phyloP scores from a whole-genome alignment of 2,329 filamentous ascomycete species.

The Aspergillus pseudoglaucus region DNA sequence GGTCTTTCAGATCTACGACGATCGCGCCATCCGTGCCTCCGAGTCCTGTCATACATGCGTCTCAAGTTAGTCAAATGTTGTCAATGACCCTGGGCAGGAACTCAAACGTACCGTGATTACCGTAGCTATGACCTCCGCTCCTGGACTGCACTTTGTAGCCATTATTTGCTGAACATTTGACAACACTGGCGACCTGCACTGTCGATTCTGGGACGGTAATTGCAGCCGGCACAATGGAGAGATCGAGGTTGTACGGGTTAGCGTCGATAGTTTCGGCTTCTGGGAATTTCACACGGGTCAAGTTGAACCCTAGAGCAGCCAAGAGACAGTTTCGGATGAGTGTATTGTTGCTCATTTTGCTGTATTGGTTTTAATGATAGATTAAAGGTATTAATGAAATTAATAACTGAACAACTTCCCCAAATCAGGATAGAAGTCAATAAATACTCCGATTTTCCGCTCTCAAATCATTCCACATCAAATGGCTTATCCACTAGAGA shows the following conservation, averaged over 20 bases:
- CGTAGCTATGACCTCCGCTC: conserved; percentile 51
- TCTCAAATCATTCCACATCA: too few relatives aligned
- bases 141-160: conserved; percentile 46
- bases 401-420: too few relatives aligned
- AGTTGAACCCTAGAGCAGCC: conserved; percentile 11
- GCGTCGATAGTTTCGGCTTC: conserved; percentile 5
- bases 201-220: conserved; percentile 28
- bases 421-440: too few relatives aligned
- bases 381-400: too few relatives aligned
- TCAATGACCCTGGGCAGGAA: not conserved
- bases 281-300: conserved; percentile 4
- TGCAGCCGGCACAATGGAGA: conserved; percentile 23
- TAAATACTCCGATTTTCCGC: too few relatives aligned
- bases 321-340: conserved; percentile 11
- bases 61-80: not conserved
- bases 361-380: too few relatives aligned
- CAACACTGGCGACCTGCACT: conserved; percentile 39
- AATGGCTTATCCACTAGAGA: too few relatives aligned
- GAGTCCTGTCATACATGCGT: conserved; percentile 15
- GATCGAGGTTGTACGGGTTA: conserved; percentile 20
- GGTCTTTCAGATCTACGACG: conserved; percentile 25
- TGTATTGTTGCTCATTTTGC: too few relatives aligned
- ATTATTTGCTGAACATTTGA: conserved; percentile 40
- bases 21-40: conserved; percentile 27
- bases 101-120: conserved; percentile 38